Base-by-base conservation (phyloP, 2,329 filamentous ascomycete genomes). In the Bipolaris oryzae region DNA sequence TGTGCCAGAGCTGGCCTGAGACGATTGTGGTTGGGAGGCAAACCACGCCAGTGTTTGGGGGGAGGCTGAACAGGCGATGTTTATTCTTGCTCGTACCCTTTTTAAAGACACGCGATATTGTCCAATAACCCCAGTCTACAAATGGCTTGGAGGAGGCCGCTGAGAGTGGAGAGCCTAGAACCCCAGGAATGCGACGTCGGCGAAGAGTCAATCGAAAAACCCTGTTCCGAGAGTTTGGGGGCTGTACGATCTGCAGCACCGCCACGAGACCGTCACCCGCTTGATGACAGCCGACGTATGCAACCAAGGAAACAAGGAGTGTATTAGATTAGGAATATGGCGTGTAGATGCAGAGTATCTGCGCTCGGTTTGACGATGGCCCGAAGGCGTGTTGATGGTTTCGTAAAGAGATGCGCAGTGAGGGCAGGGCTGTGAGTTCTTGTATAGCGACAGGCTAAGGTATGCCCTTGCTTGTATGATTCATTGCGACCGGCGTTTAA, bases 161-260 rank as follows among this genome's bases (percentile, higher is more conserved):
- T 15, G 20, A 50, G 37, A 46, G 34, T 33, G 42, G 20, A 38
- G 45, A 42, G 55, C 43, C 38, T 23, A 46, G 46, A 39, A 55
- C 43, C 53, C 46, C 20, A 49, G 21, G 49, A 54, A 21, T 39
- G 23, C 31, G 33, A 51, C 56, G 48, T 50, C 42, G 15, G 50
- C 25, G 21, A 46, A 41, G 39, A 37, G 34, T 41, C 34, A 49
- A 53, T 34, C 4, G 28, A 58, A 35, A 39, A 37, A 31, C 50
- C 37, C 45, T 18, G 39, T 28, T 41, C 57, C 54, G 53, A 52
- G 60, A 42, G 44, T 48, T 39, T 28, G 41, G 46, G 47, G 45
- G 50, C 48, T 55, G 38, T 50, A 45, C 44, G 33, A 28, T 52
- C 47, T 61, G 54, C 55, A 61, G 53, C 62, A 58, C 57, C 60